A percentile compares a stretch with the other conserved stretches of the same genome.
Evolutionary conservation across 139 green algal genomes (phyloP).

Genomic region (Astrephomene gubernaculifera): DNA sequence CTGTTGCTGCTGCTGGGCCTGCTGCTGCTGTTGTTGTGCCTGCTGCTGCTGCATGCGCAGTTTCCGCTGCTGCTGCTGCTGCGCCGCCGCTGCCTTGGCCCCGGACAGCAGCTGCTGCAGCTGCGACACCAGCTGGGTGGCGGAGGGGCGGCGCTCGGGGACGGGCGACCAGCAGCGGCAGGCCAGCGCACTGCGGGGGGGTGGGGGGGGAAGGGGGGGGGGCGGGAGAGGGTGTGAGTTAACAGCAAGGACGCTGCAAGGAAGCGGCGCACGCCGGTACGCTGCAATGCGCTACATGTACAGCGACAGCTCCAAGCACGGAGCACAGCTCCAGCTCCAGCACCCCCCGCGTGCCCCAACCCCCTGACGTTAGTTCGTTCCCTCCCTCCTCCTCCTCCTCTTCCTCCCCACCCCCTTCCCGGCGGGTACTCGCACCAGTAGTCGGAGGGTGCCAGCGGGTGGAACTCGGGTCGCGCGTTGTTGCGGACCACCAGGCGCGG

Average conservation of each 20-base stretch:
- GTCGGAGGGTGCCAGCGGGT: slow-evolving; percentile 24
- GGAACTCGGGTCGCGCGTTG: slow-evolving; percentile 31
- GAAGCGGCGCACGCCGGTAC: neutral
- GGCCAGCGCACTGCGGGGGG: neutral
- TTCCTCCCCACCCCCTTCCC: neutral
- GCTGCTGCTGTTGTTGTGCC: neutral
- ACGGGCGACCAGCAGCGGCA: slow-evolving; percentile 2
- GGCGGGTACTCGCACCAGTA: neutral
- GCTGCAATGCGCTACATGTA: neutral
- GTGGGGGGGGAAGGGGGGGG: neutral
- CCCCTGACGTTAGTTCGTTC: too few relatives aligned
- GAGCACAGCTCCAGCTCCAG: neutral
- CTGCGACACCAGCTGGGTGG: slow-evolving; percentile 25
- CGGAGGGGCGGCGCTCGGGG: slow-evolving; percentile 26
- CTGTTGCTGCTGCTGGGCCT: neutral
- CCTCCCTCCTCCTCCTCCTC: too few relatives aligned
- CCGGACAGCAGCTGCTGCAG: slow-evolving; percentile 3
- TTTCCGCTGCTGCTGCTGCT: neutral
- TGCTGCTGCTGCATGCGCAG: neutral
- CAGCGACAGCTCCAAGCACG: neutral
- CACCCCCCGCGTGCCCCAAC: too few relatives aligned
- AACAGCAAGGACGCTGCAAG: neutral
- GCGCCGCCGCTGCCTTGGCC: neutral
- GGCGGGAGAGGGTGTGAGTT: neutral
- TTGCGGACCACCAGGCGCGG: slow-evolving; percentile 5